Evolutionary conservation across 495 filamentous ascomycete genomes (phyloP), one percentile per base, ranked within the genome.

Genomic region (Thermothielavioides terrestris): DNA sequence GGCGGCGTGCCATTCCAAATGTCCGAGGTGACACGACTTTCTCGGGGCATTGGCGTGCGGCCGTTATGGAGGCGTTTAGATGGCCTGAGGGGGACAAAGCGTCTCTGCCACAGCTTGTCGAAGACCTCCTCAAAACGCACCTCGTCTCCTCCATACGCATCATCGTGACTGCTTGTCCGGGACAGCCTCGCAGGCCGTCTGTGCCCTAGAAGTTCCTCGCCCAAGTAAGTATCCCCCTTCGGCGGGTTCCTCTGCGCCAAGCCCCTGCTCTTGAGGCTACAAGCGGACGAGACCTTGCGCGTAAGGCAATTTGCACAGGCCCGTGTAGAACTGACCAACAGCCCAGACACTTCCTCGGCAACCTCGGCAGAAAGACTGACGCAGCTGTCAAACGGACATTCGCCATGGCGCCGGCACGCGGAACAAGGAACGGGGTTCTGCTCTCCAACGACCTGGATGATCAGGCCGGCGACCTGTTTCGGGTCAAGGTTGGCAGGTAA

Each of bases 251-350:
- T 14, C 15, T 14, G 18, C 7, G 18, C 18, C 14, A 2, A 2
- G 17, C 1, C 9, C 8, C 9, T 22, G 17, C 5, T 17, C 15
- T 37, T 51, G 20, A 58, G 8, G 32, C 55, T 58, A 21, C 55
- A 58, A 1, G 17, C 10, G 4, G 27, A 14, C 14, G 25, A 17
- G 2, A 12, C 21, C 11, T 35, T 42, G 17, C 18, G 15, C 1
- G 35, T 20, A 4, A 56, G 17, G 21, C 55, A 58, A 28, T 51
- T 56, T 2, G 28, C 55, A 25, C 55, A 58, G 23, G 52, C 15
- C 6, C 21, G 37, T 4, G 21, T n/a, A 8, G 23, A 23, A 1
- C 36, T 32, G 2, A 20, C 26, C 26, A 45, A 11, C 14, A 17
- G 10, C 12, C 23, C 23, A 20, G 15, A 7, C 3, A 52, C 15